phyloP scores from a whole-genome alignment of 768 basidiomycete species.

The Royoungia palumana region DNA sequence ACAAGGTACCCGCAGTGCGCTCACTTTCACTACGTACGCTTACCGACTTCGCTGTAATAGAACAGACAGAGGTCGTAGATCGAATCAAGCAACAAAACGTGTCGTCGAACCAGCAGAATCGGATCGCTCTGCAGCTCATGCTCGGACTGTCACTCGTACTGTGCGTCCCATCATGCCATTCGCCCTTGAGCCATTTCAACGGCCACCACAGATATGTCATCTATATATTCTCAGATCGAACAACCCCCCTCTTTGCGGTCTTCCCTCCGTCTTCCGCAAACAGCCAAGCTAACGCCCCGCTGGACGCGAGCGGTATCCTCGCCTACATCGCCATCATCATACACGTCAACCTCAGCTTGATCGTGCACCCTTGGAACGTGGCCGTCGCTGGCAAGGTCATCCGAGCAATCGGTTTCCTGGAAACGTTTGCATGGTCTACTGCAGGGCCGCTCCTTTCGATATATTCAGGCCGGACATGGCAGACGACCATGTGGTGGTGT shows the following conservation, averaged over 20 bases:
- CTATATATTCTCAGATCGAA: constrained; percentile 41
- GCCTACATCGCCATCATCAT: constrained; percentile 47
- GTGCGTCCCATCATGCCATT: constrained; percentile 32
- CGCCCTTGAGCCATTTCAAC: background rate
- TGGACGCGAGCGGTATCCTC: constrained; percentile 46
- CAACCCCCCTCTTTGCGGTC: constrained; percentile 47
- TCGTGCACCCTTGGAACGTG: constrained; percentile 38
- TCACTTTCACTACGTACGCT: background rate
- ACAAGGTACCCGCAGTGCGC: constrained; percentile 37
- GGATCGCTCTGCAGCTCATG: constrained; percentile 38
- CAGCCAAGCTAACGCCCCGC: constrained; percentile 24
- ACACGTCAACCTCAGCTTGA: constrained; percentile 47
- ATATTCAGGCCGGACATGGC: constrained; percentile 49
- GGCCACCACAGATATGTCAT: constrained; percentile 42
- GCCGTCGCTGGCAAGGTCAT: constrained; percentile 24
- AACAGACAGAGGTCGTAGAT: constrained; percentile 61
- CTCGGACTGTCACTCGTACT: constrained; percentile 44
- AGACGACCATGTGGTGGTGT: constrained; percentile 53
- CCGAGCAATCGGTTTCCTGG: constrained; percentile 31
- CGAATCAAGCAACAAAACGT: constrained; percentile 44
- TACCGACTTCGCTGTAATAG: constrained; percentile 30
- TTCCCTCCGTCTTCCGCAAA: constrained; percentile 32
- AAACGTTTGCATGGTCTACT: constrained; percentile 39
- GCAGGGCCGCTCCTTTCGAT: constrained; percentile 49
- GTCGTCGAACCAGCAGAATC: constrained; percentile 40